These are phyloP conservation scores for Ramaria rubella DNA, from an alignment of 768 basidiomycete genomes.

Conservation along the genomic window DNA sequence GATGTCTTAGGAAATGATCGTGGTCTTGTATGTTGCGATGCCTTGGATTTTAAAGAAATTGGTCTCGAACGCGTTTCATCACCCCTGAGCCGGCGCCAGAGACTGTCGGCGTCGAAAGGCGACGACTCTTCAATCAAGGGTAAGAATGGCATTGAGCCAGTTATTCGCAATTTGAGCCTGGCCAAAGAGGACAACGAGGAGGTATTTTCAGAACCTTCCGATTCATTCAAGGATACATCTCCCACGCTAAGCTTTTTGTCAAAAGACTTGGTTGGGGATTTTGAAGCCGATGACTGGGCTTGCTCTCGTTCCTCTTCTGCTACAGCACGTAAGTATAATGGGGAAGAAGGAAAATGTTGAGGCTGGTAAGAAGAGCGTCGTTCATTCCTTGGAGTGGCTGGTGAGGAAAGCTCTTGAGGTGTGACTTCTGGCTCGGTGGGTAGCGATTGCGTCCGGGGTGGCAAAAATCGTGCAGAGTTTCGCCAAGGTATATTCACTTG, in stretches of 20 bases:
- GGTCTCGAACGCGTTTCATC: neutral
- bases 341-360: neutral
- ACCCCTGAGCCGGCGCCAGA: neutral
- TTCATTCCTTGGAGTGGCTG: neutral
- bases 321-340: neutral
- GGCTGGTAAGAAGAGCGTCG: neutral
- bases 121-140: conserved; percentile 3
- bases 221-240: neutral
- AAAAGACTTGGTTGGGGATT: neutral
- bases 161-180: neutral
- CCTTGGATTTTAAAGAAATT: neutral
- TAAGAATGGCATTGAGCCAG: neutral
- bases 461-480: neutral
- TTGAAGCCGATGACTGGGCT: neutral
- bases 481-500: conserved; percentile 7
- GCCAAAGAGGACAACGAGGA: conserved; percentile 3
- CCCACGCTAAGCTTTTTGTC: neutral
- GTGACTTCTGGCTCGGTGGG: neutral
- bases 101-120: neutral
- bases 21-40: neutral
- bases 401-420: neutral
- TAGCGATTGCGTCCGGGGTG: neutral
- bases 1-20: neutral
- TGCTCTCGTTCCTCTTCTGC: neutral
- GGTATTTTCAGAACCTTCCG: neutral